These are phyloP conservation scores for Phytophthora quininea DNA, from an alignment of 352 stramenopile species.

Conservation along the genomic window DNA sequence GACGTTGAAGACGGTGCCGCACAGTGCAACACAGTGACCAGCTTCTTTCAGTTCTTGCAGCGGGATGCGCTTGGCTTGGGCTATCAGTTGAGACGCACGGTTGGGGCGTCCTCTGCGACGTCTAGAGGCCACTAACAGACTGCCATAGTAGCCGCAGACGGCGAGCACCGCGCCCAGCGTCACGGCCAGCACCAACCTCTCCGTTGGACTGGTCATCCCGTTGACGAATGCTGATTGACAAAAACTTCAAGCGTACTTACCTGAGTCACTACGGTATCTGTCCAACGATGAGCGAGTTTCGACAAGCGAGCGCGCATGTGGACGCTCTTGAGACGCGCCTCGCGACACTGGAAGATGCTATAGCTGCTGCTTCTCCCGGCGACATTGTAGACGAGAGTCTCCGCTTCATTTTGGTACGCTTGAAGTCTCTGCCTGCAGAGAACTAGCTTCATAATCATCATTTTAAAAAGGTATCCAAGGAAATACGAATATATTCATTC, in stretches of 20 bases:
- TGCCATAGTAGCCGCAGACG: conserved; percentile 32
- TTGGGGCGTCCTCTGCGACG: conserved; percentile 10
- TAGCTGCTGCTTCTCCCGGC: neutral
- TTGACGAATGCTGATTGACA: conserved; percentile 6
- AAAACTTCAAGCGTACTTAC: neutral
- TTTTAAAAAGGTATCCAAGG: neutral
- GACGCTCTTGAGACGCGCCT: conserved; percentile 49
- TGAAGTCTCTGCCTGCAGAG: neutral
- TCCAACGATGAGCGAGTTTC: conserved; percentile 61
- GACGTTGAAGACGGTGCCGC: conserved; percentile 61
- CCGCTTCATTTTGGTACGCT: conserved; percentile 40
- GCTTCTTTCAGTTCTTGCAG: conserved; percentile 35
- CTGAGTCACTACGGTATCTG: too few relatives aligned
- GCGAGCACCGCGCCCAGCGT: conserved; percentile 25
- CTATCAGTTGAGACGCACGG: conserved; percentile 8
- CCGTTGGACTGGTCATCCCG: conserved; percentile 15
- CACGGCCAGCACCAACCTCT: conserved; percentile 31
- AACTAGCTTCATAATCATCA: conserved; percentile 10
- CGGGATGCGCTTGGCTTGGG: conserved; percentile 16
- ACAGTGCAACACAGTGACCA: conserved; percentile 56
- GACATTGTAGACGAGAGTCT: conserved; percentile 21
- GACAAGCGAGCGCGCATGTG: conserved; percentile 43
- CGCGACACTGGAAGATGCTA: conserved; percentile 28
- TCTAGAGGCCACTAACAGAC: conserved; percentile 11
- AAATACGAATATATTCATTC: conserved; percentile 1